Evolutionary conservation across 768 basidiomycete species (phyloP).

Genomic region (Mycena epipterygia): DNA sequence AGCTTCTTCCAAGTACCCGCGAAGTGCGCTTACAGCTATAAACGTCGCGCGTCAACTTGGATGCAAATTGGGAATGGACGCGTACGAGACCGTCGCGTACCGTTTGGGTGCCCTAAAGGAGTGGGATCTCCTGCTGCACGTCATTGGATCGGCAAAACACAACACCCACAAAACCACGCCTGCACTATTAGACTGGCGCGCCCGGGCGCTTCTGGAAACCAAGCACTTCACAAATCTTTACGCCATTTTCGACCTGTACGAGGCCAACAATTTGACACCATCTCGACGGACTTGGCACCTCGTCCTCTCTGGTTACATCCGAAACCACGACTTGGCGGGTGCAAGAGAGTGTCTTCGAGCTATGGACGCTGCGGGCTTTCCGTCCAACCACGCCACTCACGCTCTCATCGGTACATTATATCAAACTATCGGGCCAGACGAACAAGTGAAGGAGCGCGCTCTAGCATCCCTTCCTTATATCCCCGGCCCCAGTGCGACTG

Average conservation of each 20-base stretch:
- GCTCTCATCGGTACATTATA: constrained; percentile 71
- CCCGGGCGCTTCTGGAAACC: constrained; percentile 70
- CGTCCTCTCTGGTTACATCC: constrained; percentile 75
- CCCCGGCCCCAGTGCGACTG: constrained; percentile 57
- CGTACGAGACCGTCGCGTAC: constrained; percentile 70
- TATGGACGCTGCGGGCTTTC: constrained; percentile 72
- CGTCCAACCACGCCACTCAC: constrained; percentile 69
- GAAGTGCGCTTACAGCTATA: constrained; percentile 60
- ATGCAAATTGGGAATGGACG: constrained; percentile 61
- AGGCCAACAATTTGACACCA: constrained; percentile 58
- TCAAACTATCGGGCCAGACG: constrained; percentile 67
- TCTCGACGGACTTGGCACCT: constrained; percentile 78
- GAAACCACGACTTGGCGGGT: constrained; percentile 72
- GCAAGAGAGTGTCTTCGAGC: constrained; percentile 65
- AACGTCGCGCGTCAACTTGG: constrained; percentile 64
- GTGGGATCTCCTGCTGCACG: constrained; percentile 65
- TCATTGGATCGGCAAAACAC: constrained; percentile 63
- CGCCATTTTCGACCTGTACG: constrained; percentile 65
- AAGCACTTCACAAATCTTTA: constrained; percentile 62
- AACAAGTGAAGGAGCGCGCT: constrained; percentile 65
- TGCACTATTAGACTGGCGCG: constrained; percentile 80
- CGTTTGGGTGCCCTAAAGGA: constrained; percentile 59
- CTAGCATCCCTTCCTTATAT: constrained; percentile 61
- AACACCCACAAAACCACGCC: constrained; percentile 64
- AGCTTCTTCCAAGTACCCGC: constrained; percentile 51